phyloP scores from a whole-genome alignment of 352 stramenopile genomes.

The Globisporangium radiosum region DNA sequence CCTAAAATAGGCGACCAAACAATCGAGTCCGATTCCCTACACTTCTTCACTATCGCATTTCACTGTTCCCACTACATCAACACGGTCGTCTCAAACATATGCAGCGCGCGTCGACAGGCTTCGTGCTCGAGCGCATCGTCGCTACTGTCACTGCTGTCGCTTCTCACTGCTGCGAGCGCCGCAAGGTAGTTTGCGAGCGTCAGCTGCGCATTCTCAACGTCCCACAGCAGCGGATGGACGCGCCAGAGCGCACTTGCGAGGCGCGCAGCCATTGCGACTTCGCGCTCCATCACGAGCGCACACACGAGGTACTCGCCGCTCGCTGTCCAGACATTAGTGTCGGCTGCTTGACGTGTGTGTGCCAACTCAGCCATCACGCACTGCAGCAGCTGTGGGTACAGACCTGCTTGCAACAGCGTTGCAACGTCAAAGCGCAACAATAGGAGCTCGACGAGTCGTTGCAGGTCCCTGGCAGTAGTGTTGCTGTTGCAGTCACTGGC shows the following conservation, averaged over 20 bases:
- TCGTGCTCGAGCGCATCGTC: neutral
- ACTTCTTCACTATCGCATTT: neutral
- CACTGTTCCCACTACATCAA: neutral
- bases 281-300: slow-evolving; percentile 36
- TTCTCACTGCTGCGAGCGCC: slow-evolving; percentile 16
- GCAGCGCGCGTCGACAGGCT: neutral
- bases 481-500: neutral
- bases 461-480: neutral
- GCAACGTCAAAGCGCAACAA: slow-evolving; percentile 58
- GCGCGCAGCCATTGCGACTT: slow-evolving; percentile 43
- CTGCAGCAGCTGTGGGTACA: slow-evolving; percentile 34
- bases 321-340: slow-evolving; percentile 38
- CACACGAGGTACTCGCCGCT: slow-evolving; percentile 58
- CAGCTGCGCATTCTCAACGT: slow-evolving; percentile 55
- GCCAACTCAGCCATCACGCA: slow-evolving; percentile 5
- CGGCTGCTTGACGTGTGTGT: neutral
- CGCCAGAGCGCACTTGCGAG: slow-evolving; percentile 48
- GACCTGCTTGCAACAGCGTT: slow-evolving; percentile 27
- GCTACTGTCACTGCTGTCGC: neutral
- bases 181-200: slow-evolving; percentile 49
- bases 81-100: neutral
- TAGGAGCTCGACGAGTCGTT: slow-evolving; percentile 28
- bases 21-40: too few relatives aligned
- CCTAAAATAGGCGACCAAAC: too few relatives aligned
- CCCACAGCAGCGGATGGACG: slow-evolving; percentile 60